Evolutionary conservation across 1,284 basidiomycete species (phyloP).

Genomic region (Trichosporon faecale): DNA sequence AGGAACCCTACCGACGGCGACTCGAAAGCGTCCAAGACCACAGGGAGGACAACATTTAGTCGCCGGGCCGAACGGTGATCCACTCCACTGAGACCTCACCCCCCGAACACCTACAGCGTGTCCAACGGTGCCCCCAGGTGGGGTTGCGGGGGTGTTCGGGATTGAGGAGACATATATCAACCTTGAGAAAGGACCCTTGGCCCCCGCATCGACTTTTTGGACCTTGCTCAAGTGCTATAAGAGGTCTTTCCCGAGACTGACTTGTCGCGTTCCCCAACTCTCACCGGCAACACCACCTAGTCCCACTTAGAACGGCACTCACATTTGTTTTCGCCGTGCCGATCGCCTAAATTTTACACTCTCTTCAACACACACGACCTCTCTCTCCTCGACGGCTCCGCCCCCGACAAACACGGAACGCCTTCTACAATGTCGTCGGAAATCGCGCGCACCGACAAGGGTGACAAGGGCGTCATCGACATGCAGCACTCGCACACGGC

Average conservation of each 20-base stretch:
- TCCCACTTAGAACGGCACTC: not conserved
- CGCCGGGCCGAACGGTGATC: conserved; percentile 8
- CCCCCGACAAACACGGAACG: too few relatives aligned
- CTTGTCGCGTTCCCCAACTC: not conserved
- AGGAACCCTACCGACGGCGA: not conserved
- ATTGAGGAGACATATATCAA: conserved; percentile 11
- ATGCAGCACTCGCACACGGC: conserved; percentile 4
- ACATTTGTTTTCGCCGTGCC: not conserved
- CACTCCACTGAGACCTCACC: not conserved
- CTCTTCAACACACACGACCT: not conserved
- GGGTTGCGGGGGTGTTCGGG: conserved; percentile 11
- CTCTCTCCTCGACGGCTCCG: not conserved
- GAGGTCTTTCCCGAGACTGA: not conserved
- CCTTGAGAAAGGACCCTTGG: not conserved
- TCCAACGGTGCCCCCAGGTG: conserved; percentile 7
- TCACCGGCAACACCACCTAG: not conserved
- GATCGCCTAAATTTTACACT: not conserved
- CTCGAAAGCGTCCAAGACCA: not conserved
- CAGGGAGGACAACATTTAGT: too few relatives aligned
- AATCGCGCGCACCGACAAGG: not conserved
- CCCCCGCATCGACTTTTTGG: not conserved
- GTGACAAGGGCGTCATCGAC: not conserved
- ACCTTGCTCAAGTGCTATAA: not conserved
- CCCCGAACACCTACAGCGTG: not conserved
- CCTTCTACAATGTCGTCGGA: not conserved